Evolutionary conservation across 2,329 filamentous ascomycete species (phyloP).

Genomic region (Helotiales sp.): DNA sequence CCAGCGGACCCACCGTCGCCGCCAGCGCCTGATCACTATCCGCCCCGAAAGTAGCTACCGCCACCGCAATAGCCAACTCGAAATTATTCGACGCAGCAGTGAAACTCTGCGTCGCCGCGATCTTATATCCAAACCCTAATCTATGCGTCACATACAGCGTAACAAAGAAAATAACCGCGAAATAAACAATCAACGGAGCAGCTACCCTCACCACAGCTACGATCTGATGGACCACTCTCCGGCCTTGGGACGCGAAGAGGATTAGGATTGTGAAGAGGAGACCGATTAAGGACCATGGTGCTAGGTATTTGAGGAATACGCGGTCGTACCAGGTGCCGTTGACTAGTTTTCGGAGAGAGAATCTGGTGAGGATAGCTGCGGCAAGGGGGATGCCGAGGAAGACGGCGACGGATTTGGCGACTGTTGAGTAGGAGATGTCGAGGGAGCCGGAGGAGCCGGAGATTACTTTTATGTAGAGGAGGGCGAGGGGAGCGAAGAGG

Average conservation of each 20-base stretch:
- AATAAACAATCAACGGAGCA: slow-evolving; percentile 81
- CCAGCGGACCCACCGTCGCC: slow-evolving; percentile 78
- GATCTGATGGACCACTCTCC: slow-evolving; percentile 77
- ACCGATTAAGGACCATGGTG: slow-evolving; percentile 77
- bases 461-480: slow-evolving; percentile 69
- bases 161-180: slow-evolving; percentile 69
- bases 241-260: slow-evolving; percentile 80
- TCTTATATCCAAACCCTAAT: slow-evolving; percentile 73
- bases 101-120: slow-evolving; percentile 77
- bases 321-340: slow-evolving; percentile 64
- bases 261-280: slow-evolving; percentile 86
- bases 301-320: slow-evolving; percentile 67
- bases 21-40: slow-evolving; percentile 80
- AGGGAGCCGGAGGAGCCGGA: slow-evolving; percentile 46
- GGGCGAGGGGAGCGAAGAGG: slow-evolving; percentile 66
- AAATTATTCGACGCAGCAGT: slow-evolving; percentile 93
- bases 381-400: slow-evolving; percentile 84
- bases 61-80: slow-evolving; percentile 86
- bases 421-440: slow-evolving; percentile 59
- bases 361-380: slow-evolving; percentile 75
- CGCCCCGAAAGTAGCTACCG: slow-evolving; percentile 76
- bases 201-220: slow-evolving; percentile 79
- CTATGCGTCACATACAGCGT: slow-evolving; percentile 63
- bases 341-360: slow-evolving; percentile 55
- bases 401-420: slow-evolving; percentile 78